Percentiles rank a stretch among this genome's conserved stretches.
Evolutionary conservation across 2,329 filamentous ascomycete genomes (phyloP).

Genomic region (Reticulascus tulasneorum): DNA sequence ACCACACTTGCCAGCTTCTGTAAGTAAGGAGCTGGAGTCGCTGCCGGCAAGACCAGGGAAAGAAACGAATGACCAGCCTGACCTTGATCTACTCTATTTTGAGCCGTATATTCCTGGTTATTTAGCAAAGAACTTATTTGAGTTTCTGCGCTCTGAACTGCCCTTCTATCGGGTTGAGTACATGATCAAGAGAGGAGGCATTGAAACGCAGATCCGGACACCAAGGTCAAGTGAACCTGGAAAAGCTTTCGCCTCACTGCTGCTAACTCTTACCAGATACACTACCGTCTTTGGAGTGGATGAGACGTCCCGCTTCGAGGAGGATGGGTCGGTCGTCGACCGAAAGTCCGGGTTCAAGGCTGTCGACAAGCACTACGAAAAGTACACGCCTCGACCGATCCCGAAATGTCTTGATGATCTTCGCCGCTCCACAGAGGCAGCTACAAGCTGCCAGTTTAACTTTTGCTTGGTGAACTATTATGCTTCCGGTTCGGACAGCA

Average conservation of each 20-base stretch:
- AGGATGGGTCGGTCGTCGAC: slow-evolving; percentile 38
- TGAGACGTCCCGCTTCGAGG: slow-evolving; percentile 59
- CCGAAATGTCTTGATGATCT: slow-evolving; percentile 66
- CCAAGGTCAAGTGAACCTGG: slow-evolving; percentile 31
- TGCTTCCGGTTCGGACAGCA: slow-evolving; percentile 70
- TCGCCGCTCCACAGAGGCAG: slow-evolving; percentile 58
- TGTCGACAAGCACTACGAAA: slow-evolving; percentile 49
- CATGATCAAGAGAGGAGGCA: slow-evolving; percentile 61
- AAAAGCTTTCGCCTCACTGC: too few species aligned
- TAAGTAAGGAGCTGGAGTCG: slow-evolving; percentile 35
- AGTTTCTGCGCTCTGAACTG: slow-evolving; percentile 66
- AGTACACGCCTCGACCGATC: slow-evolving; percentile 63
- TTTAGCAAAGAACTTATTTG: slow-evolving; percentile 57
- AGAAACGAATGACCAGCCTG: slow-evolving; percentile 60
- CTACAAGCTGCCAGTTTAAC: slow-evolving; percentile 67
- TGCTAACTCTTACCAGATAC: slow-evolving; percentile 23
- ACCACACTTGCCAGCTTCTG: slow-evolving; percentile 31
- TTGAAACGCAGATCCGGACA: slow-evolving; percentile 57
- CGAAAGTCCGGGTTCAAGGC: slow-evolving; percentile 34
- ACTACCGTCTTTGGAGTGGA: slow-evolving; percentile 57
- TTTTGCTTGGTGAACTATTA: slow-evolving; percentile 84
- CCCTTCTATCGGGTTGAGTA: slow-evolving; percentile 76
- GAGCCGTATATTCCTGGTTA: slow-evolving; percentile 64
- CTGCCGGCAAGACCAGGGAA: slow-evolving; percentile 50
- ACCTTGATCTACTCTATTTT: slow-evolving; percentile 73